Conservation (phyloP, 2,329 filamentous ascomycete species). For the Elsinoe perseae region DNA sequence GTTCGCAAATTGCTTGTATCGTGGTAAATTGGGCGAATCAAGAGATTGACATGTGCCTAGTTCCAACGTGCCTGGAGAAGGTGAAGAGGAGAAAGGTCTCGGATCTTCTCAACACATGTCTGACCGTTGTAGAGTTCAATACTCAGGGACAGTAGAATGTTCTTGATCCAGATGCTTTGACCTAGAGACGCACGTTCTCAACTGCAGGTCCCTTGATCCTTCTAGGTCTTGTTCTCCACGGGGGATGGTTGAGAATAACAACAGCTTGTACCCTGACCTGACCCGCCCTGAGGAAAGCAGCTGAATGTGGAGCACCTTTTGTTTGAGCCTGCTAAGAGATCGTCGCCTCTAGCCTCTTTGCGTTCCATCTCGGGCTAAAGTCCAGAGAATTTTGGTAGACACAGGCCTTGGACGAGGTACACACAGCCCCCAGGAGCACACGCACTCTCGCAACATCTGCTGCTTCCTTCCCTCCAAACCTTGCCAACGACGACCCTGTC, state of each 20-base stretch:
- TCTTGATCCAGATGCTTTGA: too few relatives aligned
- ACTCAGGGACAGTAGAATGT: neutral
- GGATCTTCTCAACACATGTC: neutral
- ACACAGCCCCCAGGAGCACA: constrained; percentile 1
- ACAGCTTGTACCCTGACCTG: neutral
- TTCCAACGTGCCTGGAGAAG: neutral
- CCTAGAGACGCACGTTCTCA: too few relatives aligned
- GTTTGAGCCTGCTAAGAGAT: constrained; percentile 5
- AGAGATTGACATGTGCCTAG: constrained; percentile 12
- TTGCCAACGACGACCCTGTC: constrained; percentile 2
- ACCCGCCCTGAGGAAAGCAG: too few relatives aligned
- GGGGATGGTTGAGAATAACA: neutral
- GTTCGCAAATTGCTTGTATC: constrained; percentile 10
- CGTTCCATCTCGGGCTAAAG: neutral
- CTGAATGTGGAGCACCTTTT: constrained; percentile 1
- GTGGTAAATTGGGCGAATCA: constrained; percentile 9
- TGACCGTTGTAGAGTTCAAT: neutral
- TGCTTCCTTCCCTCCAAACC: constrained; percentile 9
- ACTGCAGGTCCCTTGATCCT: neutral
- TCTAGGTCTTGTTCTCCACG: neutral
- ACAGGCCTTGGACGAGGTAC: too few relatives aligned
- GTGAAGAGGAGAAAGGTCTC: neutral
- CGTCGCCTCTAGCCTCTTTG: constrained; percentile 5
- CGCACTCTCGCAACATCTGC: neutral
- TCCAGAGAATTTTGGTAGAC: neutral